Conservation (phyloP, 2,329 filamentous ascomycete genomes). For the Fusarium pseudoanthophilum region DNA sequence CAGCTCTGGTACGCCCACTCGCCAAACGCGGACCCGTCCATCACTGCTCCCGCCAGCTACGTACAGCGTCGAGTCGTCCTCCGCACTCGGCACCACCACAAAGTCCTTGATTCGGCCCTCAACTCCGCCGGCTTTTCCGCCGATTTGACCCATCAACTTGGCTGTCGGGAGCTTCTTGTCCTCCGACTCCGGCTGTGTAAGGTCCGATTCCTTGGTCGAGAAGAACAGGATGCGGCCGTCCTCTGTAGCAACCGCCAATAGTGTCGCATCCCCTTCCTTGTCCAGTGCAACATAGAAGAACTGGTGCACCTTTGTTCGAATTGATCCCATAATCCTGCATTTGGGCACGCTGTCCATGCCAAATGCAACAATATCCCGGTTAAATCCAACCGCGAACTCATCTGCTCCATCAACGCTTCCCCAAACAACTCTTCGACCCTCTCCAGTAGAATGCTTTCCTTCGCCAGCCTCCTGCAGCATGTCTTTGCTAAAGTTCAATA, state of each 20-base stretch:
- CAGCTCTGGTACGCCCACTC: constrained; percentile 60
- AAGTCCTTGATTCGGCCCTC: constrained; percentile 89
- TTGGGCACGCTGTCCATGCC: constrained; percentile 87
- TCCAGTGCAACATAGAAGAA: constrained; percentile 75
- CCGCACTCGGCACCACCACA: constrained; percentile 64
- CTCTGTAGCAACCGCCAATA: constrained; percentile 86
- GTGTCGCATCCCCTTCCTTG: constrained; percentile 48
- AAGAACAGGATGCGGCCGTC: constrained; percentile 90
- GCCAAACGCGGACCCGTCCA: constrained; percentile 84
- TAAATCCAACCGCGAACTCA: constrained; percentile 90
- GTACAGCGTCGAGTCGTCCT: constrained; percentile 57
- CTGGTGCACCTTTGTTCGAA: constrained; percentile 84
- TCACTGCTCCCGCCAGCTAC: constrained; percentile 85
- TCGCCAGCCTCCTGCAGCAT: constrained; percentile 81
- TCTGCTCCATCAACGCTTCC: constrained; percentile 74
- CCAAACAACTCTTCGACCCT: constrained; percentile 87
- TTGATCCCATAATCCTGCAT: constrained; percentile 75
- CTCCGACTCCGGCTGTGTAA: constrained; percentile 49
- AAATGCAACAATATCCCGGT: constrained; percentile 85
- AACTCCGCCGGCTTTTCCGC: constrained; percentile 76
- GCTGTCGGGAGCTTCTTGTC: constrained; percentile 63
- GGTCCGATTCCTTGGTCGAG: constrained; percentile 68
- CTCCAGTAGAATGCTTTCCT: constrained; percentile 79
- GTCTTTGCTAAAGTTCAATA: constrained; percentile 82
- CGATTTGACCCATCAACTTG: constrained; percentile 78